phyloP scores from a whole-genome alignment of 2,329 filamentous ascomycete genomes.

The Grosmannia penicillata region DNA sequence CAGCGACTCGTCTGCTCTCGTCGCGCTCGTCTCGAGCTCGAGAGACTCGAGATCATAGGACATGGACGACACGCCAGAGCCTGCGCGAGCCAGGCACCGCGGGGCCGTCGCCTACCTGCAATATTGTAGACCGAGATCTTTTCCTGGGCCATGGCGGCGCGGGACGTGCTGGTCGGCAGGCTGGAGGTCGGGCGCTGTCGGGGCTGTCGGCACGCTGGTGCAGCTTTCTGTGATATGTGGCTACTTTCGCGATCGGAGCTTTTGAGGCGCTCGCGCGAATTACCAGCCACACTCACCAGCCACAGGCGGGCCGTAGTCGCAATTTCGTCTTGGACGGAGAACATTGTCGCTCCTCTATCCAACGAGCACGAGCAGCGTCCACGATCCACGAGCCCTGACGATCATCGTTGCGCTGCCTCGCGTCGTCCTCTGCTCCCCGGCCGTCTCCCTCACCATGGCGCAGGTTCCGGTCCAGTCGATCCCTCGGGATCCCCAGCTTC shows the following conservation, averaged over 20 bases:
- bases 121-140: conserved; percentile 55
- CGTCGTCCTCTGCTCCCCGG: neutral
- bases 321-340: no score
- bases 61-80: no score
- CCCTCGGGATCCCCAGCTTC: conserved; percentile 93
- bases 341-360: neutral
- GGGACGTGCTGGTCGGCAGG: neutral
- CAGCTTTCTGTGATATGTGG: conserved; percentile 7
- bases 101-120: conserved; percentile 42
- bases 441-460: conserved; percentile 46
- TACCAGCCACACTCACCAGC: no score
- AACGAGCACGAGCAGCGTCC: no score
- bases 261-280: no score
- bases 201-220: neutral
- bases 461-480: conserved; percentile 85
- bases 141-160: conserved; percentile 27
- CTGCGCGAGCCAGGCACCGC: no score
- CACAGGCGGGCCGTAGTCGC: no score
- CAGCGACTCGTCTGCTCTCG: neutral
- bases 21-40: no score
- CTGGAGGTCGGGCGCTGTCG: neutral
- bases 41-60: no score
- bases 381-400: no score
- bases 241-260: conserved; percentile 3
- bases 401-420: no score